Base-by-base conservation (phyloP, 176 grass and related monocot species). In the Poa annua region DNA sequence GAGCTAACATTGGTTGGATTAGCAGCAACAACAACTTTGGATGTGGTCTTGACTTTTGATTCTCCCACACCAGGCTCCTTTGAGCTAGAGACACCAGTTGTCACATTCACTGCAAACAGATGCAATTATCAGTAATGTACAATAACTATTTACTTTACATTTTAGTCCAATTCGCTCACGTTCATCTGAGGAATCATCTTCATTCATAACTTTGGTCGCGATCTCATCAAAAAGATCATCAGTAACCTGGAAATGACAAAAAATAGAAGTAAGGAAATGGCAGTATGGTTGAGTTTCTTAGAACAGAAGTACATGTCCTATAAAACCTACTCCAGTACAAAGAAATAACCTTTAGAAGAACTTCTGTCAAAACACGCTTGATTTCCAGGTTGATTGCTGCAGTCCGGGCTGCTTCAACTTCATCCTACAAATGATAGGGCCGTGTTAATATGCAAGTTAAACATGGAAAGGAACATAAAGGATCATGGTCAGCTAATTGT, bases 171-270 rank as follows among this genome's bases (percentile, higher is more conserved):
- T 89, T 70, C 74, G 54, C 88, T 76, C 70, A 95, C 93, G 60
- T 91, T 95, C 91, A 83, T 32, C 74, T 74, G 75, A 76, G 50
- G 57, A 86, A 74, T 98, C 89, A 83, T 93, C 91, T 86, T 95
- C 96, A 55, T 86, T 88, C 64, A 98, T 69, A 85, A 98, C 93
- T 90, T 98, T 96, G 56, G 85, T 90, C 2, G 93, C 93, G 2
- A 98, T 96, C 82, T 98, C 93, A 80, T 98, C 69, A 81, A 98
- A 98, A 88, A 98, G 91, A 86, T 98, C 91, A 85, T 98, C 90
- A 75, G 96, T 98, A 88, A 98, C 96, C 96, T 98, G 78, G 49
- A 71, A 61, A 53, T 61, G 87, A 47, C 3, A n/a, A 56, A 48
- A 64, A 11, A 11, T 45, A 80, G 35, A 25, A 39, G n/a, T 32